phyloP scores from a whole-genome alignment of 78 protist genomes.

The Dictyostelium purpureum region DNA sequence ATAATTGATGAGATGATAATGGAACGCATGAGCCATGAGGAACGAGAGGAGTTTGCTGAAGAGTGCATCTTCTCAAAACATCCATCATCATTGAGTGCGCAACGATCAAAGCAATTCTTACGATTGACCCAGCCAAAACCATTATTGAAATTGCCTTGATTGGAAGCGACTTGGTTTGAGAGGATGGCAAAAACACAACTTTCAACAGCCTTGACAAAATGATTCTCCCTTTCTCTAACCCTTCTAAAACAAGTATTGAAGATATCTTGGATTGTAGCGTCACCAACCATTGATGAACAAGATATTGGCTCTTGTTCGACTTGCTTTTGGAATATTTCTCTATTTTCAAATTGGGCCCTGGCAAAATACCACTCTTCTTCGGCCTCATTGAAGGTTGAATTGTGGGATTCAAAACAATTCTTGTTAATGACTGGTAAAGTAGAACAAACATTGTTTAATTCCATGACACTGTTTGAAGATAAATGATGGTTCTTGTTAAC shows the following conservation, averaged over 20 bases:
- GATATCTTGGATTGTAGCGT: background rate
- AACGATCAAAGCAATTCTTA: slow-evolving; percentile 5
- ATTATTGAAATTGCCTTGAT: background rate
- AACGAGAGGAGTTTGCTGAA: background rate
- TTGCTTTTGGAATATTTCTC: background rate
- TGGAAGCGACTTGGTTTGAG: background rate
- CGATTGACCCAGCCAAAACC: background rate
- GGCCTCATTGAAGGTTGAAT: background rate
- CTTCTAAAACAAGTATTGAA: background rate
- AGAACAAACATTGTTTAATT: background rate
- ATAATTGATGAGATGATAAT: too few species aligned
- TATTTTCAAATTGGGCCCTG: background rate
- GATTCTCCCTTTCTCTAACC: background rate
- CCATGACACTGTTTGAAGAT: background rate
- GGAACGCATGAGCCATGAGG: background rate
- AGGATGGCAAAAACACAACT: slow-evolving; percentile 40
- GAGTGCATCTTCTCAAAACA: background rate
- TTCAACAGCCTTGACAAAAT: background rate
- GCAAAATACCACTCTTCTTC: background rate
- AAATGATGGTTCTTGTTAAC: background rate
- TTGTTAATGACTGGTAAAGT: background rate
- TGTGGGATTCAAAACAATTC: slow-evolving; percentile 4
- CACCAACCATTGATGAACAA: background rate
- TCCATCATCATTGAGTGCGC: too few species aligned
- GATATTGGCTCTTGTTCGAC: background rate